Evolutionary conservation across 306 rosid genomes (phyloP), one percentile per base, ranked within the genome.

Genomic region (Hylodesmum podocarpum): DNA sequence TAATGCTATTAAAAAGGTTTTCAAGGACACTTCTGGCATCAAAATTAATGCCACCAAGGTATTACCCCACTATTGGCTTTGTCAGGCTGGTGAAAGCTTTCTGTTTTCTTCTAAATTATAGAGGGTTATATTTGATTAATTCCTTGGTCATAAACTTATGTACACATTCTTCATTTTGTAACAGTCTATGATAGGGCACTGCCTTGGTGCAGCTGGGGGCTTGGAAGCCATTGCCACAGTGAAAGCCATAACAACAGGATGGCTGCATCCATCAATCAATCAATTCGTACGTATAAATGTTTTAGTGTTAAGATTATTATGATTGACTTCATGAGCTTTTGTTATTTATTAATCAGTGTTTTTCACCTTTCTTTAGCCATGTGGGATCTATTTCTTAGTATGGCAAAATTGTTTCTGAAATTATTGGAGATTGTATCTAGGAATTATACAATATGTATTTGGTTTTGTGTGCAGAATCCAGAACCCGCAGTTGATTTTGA

Each of bases 161-260:
- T 19, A 33, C 29, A 9, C 21, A 53, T 43, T 72, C 41, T 63
- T 75, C 70, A n/a, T 70, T 79, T 63, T 81, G 66, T 74, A 63
- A 76, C 93, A 96, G 99, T 96, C 98, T 70, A 88, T 96, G 99
- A 96, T 96, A 34, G 99, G 99, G 39, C 98, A 96, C 76, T 91
- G 99, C 85, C 99, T 96, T 43, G 98, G 99, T 77, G 98, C 98
- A 43, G 88, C 99, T 43, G 99, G 99, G 39, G 99, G 99, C 79
- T 85, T 96, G 94, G 99, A 96, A 93, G 99, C 99, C 76, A 96
- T 96, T 70, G 99, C 99, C 78, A 86, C 98, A 0, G 87, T 96
- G 66, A 93, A 96, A 91, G 99, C 99, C 84, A 92, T 96, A 75
- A 79, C 78, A 72, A 91, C 96, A 1, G 98, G 99, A 81, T 96